phyloP scores from a whole-genome alignment of 202 grass and related monocot genomes.

The Zoysia matrella region DNA sequence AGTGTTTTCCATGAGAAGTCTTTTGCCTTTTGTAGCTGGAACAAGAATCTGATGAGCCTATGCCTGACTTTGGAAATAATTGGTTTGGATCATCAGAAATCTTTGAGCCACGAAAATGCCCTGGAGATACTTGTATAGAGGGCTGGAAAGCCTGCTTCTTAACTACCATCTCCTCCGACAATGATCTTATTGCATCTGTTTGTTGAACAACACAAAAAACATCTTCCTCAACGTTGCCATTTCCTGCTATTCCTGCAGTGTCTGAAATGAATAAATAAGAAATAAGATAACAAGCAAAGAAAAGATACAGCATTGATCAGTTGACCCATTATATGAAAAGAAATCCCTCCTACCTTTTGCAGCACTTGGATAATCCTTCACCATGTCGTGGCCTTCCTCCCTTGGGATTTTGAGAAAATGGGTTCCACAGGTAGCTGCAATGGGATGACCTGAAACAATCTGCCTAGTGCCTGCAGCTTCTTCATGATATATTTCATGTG shows the following conservation, averaged over 20 bases:
- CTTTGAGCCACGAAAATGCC: constrained; percentile 34
- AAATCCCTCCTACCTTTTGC: constrained; percentile 37
- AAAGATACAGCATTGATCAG: constrained; percentile 22
- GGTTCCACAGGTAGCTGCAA: no score
- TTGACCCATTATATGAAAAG: constrained; percentile 28
- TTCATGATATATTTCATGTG: constrained; percentile 32
- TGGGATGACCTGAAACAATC: no score
- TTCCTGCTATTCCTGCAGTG: constrained; percentile 26
- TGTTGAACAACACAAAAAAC: constrained; percentile 34
- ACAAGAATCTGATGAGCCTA: constrained; percentile 27
- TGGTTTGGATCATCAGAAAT: constrained; percentile 26
- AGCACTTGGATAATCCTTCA: constrained; percentile 38
- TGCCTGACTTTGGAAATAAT: constrained; percentile 31
- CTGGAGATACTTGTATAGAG: constrained; percentile 33
- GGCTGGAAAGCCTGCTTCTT: constrained; percentile 45
- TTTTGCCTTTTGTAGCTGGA: constrained; percentile 55
- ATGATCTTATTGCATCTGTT: constrained; percentile 31
- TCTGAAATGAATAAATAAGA: constrained; percentile 46
- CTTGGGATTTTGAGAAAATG: background rate
- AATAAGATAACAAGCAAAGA: constrained; percentile 34
- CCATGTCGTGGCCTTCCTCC: constrained; percentile 24
- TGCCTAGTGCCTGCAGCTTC: constrained; percentile 18
- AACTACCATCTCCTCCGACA: constrained; percentile 32
- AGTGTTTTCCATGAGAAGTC: constrained; percentile 25
- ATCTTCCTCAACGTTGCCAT: constrained; percentile 36